Conservation (phyloP, 2,329 filamentous ascomycete genomes). For the Xylaria hypoxylon region DNA sequence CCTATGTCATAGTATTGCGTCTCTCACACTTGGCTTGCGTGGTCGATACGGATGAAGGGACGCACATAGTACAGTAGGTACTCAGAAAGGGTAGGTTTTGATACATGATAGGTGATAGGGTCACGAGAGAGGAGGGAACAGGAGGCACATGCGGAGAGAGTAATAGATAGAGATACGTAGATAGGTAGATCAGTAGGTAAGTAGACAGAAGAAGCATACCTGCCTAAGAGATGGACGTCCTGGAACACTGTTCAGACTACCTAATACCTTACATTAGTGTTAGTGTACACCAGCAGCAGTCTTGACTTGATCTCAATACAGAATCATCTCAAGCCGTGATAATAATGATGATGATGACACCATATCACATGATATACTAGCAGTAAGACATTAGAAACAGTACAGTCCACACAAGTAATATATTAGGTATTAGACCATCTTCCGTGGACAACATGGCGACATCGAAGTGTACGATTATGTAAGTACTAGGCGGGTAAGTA, state of each 20-base stretch:
- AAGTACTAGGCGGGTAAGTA: not conserved
- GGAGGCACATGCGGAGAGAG: not conserved
- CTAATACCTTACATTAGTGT: no score
- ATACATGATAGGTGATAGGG: conserved; percentile 6
- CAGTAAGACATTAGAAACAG: conserved; percentile 27
- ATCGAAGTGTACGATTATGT: not conserved
- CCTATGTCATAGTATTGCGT: conserved; percentile 40
- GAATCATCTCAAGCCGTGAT: conserved; percentile 14
- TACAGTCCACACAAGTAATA: not conserved
- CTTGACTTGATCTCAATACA: conserved; percentile 10
- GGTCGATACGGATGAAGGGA: conserved; percentile 35
- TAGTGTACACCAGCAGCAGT: not conserved
- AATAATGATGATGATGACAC: conserved; percentile 31
- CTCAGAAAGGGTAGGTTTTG: conserved; percentile 8
- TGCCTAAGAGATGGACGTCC: not conserved
- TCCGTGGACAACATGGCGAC: conserved; percentile 14
- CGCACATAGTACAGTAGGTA: no score
- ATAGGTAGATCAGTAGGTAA: not conserved
- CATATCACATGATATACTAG: conserved; percentile 33
- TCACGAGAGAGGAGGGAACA: not conserved
- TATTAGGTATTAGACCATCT: conserved; percentile 19
- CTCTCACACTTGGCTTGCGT: conserved; percentile 34
- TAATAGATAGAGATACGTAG: not conserved
- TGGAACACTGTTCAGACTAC: not conserved
- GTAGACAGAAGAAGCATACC: not conserved